Base-by-base conservation (phyloP, 2,329 filamentous ascomycete genomes). In the Fusarium sulawesiense region DNA sequence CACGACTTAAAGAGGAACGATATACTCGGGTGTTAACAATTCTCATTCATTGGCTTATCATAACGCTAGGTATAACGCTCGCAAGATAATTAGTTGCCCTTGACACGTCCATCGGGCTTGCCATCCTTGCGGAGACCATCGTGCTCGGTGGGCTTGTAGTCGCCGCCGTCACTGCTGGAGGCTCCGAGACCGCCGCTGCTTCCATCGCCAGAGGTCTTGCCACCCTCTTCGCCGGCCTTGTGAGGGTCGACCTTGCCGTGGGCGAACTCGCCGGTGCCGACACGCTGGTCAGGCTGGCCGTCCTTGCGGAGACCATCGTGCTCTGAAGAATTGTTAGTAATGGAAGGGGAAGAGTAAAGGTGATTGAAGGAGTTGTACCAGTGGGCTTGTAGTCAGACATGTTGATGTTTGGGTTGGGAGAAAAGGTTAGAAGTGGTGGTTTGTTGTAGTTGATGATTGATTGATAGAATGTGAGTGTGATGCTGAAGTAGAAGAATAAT, bases 251-350 rank as follows among this genome's bases (percentile, higher is more conserved):
- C 70, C 64, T 73, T 73, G 53, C 71, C 71, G 18, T 73, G 56
- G 4, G 71, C 71, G 32, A 73, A 73, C 61, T 73, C 70, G 58
- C 71, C 71, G 1, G 71, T 73, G 11, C 71, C 71, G 16, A 73
- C 71, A 16, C 71, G 71, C 4, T 53, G 49, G 30, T 73, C 71
- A 1, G 70, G 71, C 64, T 73, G 51, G 12, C 71, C 71, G 3
- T 71, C 71, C 64, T 73, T 59, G 56, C 71, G 71, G 64, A 73
- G 71, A 49, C 71, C 71, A 30, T 64, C 71, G 56, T 73, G 70
- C 64, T 73, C 71, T 53, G 4, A 18, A 1, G 5, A 8, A 2
- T 3, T 9, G 12, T 32, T 13, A 59, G 42, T 66, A 12, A 54
- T n/a, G n/a, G 37, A 16, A 2, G 3, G 0, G 7, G 21, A 1